phyloP scores from a whole-genome alignment of 2,329 filamentous ascomycete species.

The Fusarium ramigenum region DNA sequence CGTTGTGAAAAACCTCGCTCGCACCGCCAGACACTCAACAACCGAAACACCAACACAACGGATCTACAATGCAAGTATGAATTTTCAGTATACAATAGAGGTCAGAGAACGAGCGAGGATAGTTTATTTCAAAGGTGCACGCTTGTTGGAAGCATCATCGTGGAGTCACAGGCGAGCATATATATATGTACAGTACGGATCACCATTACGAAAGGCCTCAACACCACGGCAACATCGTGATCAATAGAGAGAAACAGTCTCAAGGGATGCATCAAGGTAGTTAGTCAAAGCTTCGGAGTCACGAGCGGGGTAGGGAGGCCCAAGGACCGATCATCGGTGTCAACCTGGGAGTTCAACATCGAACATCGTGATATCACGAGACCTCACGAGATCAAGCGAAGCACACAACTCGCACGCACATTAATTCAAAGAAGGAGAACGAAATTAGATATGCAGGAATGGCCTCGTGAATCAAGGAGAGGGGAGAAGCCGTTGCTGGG shows the following conservation, averaged over 20 bases:
- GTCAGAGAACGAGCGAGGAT: rapidly evolving
- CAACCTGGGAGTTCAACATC: not conserved
- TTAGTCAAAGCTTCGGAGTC: not conserved
- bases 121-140: not conserved
- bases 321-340: not conserved
- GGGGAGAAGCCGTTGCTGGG: not conserved
- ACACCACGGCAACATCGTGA: slow-evolving; percentile 5
- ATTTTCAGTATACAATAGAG: rapidly evolving
- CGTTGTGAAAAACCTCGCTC: slow-evolving; percentile 17
- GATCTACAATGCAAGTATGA: rapidly evolving
- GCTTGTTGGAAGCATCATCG: not conserved
- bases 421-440: not conserved
- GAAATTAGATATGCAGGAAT: slow-evolving; percentile 8
- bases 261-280: rapidly evolving
- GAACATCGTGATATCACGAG: not conserved
- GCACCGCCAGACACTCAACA: not conserved
- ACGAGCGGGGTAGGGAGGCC: not conserved
- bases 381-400: not conserved
- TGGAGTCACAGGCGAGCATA: not conserved
- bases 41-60: not conserved
- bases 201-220: not conserved
- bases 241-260: not conserved
- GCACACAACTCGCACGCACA: slow-evolving; percentile 13
- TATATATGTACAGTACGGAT: not conserved
- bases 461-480: not conserved